phyloP scores from a whole-genome alignment of 73 alveolate genomes.

The Symbiodinium natans region DNA sequence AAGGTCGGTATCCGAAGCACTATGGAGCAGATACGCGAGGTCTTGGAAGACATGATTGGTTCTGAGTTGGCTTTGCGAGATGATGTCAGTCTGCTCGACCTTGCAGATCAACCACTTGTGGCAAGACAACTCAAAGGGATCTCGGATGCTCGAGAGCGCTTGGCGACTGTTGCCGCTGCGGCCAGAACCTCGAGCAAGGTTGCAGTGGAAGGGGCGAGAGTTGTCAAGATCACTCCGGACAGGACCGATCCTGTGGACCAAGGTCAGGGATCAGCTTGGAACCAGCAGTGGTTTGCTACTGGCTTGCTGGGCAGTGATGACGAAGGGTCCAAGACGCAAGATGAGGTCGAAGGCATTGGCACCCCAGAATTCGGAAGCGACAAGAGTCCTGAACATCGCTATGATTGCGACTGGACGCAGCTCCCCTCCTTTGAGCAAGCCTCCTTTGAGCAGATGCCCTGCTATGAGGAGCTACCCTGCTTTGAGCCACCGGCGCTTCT shows the following conservation, averaged over 20 bases:
- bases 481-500: neutral
- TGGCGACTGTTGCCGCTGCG: neutral
- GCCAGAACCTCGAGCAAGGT: neutral
- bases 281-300: neutral
- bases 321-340: neutral
- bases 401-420: neutral
- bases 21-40: neutral
- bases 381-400: neutral
- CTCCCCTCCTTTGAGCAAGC: too few species aligned
- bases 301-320: neutral
- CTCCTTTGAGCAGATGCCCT: too few species aligned
- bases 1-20: neutral
- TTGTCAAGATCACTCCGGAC: neutral
- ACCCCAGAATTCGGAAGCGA: neutral
- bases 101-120: neutral
- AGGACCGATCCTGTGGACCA: neutral
- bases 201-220: neutral
- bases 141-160: neutral
- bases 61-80: constrained; percentile 5
- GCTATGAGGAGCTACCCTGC: too few species aligned
- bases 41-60: constrained; percentile 7
- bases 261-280: neutral
- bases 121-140: neutral
- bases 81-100: neutral
- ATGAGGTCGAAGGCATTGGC: neutral